Conservation (phyloP, 768 basidiomycete genomes). For the Boletus reticulatus region DNA sequence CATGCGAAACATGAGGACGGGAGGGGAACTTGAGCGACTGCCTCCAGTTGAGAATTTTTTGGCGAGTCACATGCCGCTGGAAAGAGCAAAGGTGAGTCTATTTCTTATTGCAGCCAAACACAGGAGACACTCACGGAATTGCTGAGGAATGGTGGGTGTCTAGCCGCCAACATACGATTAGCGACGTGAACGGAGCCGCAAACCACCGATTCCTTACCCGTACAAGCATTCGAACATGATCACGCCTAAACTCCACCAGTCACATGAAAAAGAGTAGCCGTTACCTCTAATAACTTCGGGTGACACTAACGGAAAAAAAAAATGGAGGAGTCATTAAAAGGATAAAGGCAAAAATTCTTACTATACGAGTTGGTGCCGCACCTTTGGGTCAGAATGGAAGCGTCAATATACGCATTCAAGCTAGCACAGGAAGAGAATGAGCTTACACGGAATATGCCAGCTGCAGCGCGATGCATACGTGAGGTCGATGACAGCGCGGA, state of each 20-base stretch:
- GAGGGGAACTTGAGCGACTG: constrained; percentile 84
- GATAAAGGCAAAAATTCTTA: constrained; percentile 41
- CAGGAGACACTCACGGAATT: constrained; percentile 63
- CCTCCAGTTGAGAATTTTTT: constrained; percentile 97
- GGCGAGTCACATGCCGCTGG: constrained; percentile 89
- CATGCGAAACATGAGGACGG: constrained; percentile 79
- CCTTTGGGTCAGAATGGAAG: constrained; percentile 43
- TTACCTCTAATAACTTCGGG: constrained; percentile 89
- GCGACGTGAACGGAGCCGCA: constrained; percentile 24
- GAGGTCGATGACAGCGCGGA: constrained; percentile 23
- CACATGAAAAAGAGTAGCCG: constrained; percentile 92
- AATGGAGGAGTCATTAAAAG: constrained; percentile 27
- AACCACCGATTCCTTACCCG: constrained; percentile 53
- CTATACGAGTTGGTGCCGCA: constrained; percentile 88
- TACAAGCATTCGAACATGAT: constrained; percentile 97
- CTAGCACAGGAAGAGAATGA: constrained; percentile 17
- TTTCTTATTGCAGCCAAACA: constrained; percentile 17
- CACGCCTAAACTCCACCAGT: constrained; percentile 98
- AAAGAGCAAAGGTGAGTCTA: constrained; percentile 12
- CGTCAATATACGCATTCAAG: constrained; percentile 13
- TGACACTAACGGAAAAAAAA: constrained; percentile 61
- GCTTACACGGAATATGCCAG: constrained; percentile 87
- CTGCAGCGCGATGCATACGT: constrained; percentile 39
- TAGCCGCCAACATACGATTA: constrained; percentile 33
- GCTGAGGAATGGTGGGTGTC: constrained; percentile 95